phyloP scores from a whole-genome alignment of 1,284 basidiomycete species.

The Microbotryomycetes sp. region DNA sequence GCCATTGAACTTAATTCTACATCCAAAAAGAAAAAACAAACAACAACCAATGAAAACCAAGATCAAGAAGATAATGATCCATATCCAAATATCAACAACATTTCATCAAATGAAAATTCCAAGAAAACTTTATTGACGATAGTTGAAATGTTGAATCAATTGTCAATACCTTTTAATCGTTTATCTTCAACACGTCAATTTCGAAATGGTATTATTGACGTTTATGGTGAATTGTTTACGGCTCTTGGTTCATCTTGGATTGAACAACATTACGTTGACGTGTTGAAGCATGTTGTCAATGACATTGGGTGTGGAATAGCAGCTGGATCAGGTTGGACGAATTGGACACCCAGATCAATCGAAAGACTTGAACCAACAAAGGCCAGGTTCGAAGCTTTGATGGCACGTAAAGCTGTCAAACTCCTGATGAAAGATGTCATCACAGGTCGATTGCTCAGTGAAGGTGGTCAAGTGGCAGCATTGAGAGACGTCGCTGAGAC shows the following conservation, averaged over 20 bases:
- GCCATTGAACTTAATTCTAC: slow-evolving; percentile 40
- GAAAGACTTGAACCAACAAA: slow-evolving; percentile 36
- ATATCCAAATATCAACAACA: slow-evolving; percentile 44
- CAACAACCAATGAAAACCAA: slow-evolving; percentile 51
- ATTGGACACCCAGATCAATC: slow-evolving; percentile 20
- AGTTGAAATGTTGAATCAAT: slow-evolving; percentile 70
- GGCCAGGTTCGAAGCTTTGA: slow-evolving; percentile 64
- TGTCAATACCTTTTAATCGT: slow-evolving; percentile 72
- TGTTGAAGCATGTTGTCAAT: slow-evolving; percentile 63
- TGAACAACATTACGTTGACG: slow-evolving; percentile 71
- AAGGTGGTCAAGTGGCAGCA: slow-evolving; percentile 86
- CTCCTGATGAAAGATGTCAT: slow-evolving; percentile 78
- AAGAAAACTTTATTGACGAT: slow-evolving; percentile 68
- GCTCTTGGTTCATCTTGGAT: slow-evolving; percentile 71
- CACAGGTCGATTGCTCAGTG: slow-evolving; percentile 77
- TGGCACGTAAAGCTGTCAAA: slow-evolving; percentile 65
- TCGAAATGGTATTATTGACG: slow-evolving; percentile 79
- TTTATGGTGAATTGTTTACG: slow-evolving; percentile 72
- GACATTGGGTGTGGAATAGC: slow-evolving; percentile 54
- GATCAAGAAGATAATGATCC: slow-evolving; percentile 56
- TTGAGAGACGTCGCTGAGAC: slow-evolving; percentile 74
- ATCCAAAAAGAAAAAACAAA: slow-evolving; percentile 43
- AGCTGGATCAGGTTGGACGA: slow-evolving; percentile 45
- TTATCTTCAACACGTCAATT: slow-evolving; percentile 54
- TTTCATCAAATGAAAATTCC: slow-evolving; percentile 53